Evolutionary conservation across 1,139 yeast species (phyloP), one percentile per base, ranked within the genome.

Genomic region (Blastobotrys capitulatus): DNA sequence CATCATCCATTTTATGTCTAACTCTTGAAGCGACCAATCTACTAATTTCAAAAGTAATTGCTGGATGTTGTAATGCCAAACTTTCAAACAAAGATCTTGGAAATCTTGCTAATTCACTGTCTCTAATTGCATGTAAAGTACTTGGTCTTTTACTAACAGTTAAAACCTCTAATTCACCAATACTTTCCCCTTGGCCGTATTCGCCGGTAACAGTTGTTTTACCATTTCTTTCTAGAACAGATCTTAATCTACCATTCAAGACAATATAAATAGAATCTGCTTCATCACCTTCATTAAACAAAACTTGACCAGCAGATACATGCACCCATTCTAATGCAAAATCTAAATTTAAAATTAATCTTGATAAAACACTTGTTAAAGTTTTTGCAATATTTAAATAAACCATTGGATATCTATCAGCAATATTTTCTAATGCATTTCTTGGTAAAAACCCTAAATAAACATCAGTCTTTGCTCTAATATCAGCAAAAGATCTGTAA

Each of bases 311-410:
- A 0, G 97, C 94, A 15, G 82, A 82, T 4, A 87, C 75, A 54
- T 88, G 96, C 44, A 92, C 81, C 98, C 98, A 92, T 65, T 92
- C 98, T 47, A 92, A 70, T 0, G 97, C 96, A 67, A 86, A 87
- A 63, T 92, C 98, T 44, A 92, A 78, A 47, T 85, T 80, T 42
- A 86, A 66, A 43, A 92, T 72, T 50, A 86, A 79, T 31, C 78
- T 73, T 29, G 92, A 83, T 42, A 92, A 68, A 2, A 86, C 74
- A 22, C 74, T 75, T 44, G 87, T 82, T 55, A 90, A 69, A 15
- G 82, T 77, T 48, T 82, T 79, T 0, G 97, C 96, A 48, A 89
- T 77, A 5, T 89, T 81, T 43, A 92, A 70, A 55, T 86, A 84
- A 13, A 90, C 74, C 65, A 80, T 76, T 52, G 92, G 92, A 62